A percentile compares a stretch with the other conserved stretches of the same genome.
phyloP scores from a whole-genome alignment of 2,329 filamentous ascomycete genomes.

The Elsinoe fawcettii region DNA sequence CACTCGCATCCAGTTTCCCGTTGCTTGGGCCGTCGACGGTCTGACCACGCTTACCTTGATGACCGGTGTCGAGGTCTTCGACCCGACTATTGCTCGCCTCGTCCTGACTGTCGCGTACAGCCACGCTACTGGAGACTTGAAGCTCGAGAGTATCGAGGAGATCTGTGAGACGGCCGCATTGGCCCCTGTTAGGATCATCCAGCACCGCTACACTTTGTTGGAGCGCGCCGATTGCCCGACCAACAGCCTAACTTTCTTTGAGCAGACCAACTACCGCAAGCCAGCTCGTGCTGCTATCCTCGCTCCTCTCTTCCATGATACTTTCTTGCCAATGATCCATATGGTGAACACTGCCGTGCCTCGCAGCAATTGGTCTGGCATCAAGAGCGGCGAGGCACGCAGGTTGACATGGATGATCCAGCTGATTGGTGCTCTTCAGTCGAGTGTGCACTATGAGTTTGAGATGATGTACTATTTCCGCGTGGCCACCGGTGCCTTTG shows the following conservation, averaged over 20 bases:
- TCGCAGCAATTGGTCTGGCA: background rate
- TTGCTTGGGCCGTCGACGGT: background rate
- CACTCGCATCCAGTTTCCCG: background rate
- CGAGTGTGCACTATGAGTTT: background rate
- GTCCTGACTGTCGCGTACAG: constrained; percentile 5
- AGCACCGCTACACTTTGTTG: background rate
- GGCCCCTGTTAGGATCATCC: background rate
- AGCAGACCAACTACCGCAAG: background rate
- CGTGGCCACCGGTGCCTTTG: background rate
- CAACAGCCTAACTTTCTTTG: background rate
- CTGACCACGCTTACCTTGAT: background rate
- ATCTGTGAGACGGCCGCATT: background rate
- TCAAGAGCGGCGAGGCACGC: background rate
- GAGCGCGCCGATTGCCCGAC: background rate
- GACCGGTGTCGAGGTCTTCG: background rate
- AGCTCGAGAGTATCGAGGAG: constrained; percentile 1
- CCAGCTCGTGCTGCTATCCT: background rate
- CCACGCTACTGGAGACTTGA: background rate
- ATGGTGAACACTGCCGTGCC: background rate
- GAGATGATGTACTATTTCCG: background rate
- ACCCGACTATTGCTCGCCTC: background rate
- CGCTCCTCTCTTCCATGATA: background rate
- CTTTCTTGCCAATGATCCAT: background rate
- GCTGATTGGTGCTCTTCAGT: background rate
- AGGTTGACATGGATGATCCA: constrained; percentile 4